Conservation (phyloP, 2,329 filamentous ascomycete species). For the Rutstroemia sp. region DNA sequence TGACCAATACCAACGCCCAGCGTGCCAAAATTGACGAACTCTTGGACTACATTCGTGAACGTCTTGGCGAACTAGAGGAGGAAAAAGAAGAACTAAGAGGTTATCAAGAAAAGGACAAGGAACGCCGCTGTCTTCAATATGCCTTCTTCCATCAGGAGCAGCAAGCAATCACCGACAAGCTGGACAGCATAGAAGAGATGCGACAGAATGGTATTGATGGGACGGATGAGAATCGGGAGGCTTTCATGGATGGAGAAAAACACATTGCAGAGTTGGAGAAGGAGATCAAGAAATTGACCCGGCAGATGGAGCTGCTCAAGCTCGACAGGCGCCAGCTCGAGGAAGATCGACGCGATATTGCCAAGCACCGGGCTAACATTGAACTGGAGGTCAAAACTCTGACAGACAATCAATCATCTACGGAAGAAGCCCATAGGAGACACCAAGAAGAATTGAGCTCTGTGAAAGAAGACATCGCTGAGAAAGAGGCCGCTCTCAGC, state of each 20-base stretch:
- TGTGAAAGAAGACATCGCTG: constrained; percentile 65
- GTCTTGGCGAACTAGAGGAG: constrained; percentile 83
- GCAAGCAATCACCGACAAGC: constrained; percentile 63
- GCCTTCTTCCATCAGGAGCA: constrained; percentile 90
- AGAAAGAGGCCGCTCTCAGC: constrained; percentile 69
- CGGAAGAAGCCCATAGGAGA: constrained; percentile 63
- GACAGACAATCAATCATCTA: constrained; percentile 71
- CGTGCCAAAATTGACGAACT: constrained; percentile 89
- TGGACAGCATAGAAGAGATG: constrained; percentile 77
- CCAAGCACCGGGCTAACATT: constrained; percentile 72
- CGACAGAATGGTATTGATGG: constrained; percentile 77
- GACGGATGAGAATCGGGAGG: constrained; percentile 71
- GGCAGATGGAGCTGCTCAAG: constrained; percentile 75
- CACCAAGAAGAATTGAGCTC: constrained; percentile 65
- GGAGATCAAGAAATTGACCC: constrained; percentile 71
- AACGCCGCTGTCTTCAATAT: constrained; percentile 87
- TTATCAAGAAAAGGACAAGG: constrained; percentile 91
- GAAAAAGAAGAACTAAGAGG: constrained; percentile 93
- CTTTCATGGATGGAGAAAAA: constrained; percentile 72
- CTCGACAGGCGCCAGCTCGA: constrained; percentile 84
- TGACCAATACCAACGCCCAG: constrained; percentile 94
- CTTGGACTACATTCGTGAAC: constrained; percentile 84
- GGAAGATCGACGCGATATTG: constrained; percentile 76
- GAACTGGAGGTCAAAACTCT: constrained; percentile 80
- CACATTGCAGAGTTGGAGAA: constrained; percentile 69